Evolutionary conservation across 768 basidiomycete species (phyloP).

Genomic region (Pholiota molesta): DNA sequence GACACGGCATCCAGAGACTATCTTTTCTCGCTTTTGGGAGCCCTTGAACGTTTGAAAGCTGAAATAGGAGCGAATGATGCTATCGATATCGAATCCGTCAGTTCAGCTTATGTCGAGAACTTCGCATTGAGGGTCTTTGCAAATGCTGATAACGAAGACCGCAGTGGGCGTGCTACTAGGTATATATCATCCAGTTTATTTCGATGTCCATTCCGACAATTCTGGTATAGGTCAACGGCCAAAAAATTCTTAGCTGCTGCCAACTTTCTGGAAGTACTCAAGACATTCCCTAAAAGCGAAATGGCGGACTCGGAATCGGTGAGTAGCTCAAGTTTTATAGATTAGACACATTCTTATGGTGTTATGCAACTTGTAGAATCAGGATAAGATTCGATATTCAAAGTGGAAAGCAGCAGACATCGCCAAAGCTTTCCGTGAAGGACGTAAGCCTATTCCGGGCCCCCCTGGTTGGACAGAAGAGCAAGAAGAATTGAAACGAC

Average conservation of each 20-base stretch:
- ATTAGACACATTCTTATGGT: conserved; percentile 2
- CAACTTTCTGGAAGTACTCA: conserved; percentile 90
- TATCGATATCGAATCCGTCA: conserved; percentile 79
- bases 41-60: conserved; percentile 80
- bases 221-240: conserved; percentile 69
- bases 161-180: conserved; percentile 77
- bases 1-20: conserved; percentile 65
- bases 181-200: conserved; percentile 30
- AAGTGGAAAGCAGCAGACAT: conserved; percentile 99
- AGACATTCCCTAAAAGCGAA: conserved; percentile 66
- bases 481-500: conserved; percentile 25
- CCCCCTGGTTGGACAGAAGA: conserved; percentile 57
- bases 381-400: conserved; percentile 89
- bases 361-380: conserved; percentile 50
- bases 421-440: conserved; percentile 93
- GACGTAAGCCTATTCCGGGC: conserved; percentile 79
- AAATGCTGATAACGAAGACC: conserved; percentile 89
- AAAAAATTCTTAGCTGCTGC: conserved; percentile 95
- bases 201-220: conserved; percentile 12
- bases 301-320: conserved; percentile 54
- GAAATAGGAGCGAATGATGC: conserved; percentile 78
- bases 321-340: conserved; percentile 23
- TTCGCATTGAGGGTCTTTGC: conserved; percentile 92
- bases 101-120: conserved; percentile 91
- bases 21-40: conserved; percentile 72